These are phyloP conservation scores for Tetrahymena borealis DNA, from an alignment of 73 alveolate species.

Conservation along the genomic window DNA sequence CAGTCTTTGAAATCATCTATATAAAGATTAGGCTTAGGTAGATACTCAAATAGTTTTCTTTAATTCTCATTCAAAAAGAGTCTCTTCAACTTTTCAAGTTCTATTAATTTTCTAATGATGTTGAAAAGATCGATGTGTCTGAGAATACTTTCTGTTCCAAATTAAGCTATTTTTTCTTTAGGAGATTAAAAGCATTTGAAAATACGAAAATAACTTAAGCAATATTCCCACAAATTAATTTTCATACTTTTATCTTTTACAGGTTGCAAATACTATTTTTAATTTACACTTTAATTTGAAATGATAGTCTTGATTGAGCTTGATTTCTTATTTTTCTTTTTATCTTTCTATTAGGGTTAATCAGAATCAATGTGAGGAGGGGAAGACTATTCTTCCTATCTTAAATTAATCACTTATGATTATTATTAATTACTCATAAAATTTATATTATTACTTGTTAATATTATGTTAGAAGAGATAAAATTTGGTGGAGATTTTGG, in stretches of 20 bases:
- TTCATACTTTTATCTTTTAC: background rate
- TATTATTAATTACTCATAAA: too few relatives aligned
- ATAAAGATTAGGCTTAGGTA: background rate
- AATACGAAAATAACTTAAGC: background rate
- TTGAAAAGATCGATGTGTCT: background rate
- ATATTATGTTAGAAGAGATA: too few relatives aligned
- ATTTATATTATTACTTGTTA: too few relatives aligned
- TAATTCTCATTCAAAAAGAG: background rate
- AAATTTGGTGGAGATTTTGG: too few relatives aligned
- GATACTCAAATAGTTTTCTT: background rate
- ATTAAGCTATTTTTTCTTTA: background rate
- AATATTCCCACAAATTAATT: background rate
- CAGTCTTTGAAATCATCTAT: background rate
- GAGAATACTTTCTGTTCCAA: background rate
- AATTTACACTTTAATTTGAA: background rate
- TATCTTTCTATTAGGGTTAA: too few relatives aligned
- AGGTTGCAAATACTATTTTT: background rate
- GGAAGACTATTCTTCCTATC: too few relatives aligned
- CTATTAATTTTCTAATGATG: background rate
- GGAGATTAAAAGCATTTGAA: background rate
- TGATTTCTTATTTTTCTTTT: too few relatives aligned
- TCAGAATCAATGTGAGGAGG: too few relatives aligned
- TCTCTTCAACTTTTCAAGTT: background rate
- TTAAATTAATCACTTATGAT: too few relatives aligned
- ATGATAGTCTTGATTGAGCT: too few relatives aligned